These are phyloP conservation scores for Tylopilus balloui DNA, from an alignment of 768 basidiomycete species.

Conservation along the genomic window DNA sequence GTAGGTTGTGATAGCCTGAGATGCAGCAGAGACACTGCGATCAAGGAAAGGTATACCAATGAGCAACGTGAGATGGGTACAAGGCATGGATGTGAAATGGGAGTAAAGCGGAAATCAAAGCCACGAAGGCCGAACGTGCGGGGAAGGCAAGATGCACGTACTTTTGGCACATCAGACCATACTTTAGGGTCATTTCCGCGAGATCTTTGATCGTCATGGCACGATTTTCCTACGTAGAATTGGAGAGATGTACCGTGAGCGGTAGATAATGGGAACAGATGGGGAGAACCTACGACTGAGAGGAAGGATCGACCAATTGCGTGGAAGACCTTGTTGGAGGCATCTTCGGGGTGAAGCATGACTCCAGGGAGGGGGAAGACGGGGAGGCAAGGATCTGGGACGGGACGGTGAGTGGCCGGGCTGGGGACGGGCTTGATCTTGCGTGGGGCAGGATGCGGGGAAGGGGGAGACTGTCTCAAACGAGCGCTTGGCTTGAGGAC, in stretches of 20 bases:
- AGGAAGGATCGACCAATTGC: slow-evolving; percentile 70
- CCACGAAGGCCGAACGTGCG: slow-evolving; percentile 8
- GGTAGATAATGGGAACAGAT: slow-evolving; percentile 6
- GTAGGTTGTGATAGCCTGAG: slow-evolving; percentile 81
- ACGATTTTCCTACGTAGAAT: slow-evolving; percentile 56
- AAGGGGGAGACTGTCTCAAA: slow-evolving; percentile 42
- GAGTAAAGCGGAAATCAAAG: slow-evolving; percentile 5
- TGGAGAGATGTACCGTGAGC: slow-evolving; percentile 13
- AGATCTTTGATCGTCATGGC: slow-evolving; percentile 87
- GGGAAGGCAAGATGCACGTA: slow-evolving; percentile 34
- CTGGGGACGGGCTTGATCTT: slow-evolving; percentile 32
- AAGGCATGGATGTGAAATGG: slow-evolving; percentile 5
- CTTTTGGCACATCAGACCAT: slow-evolving; percentile 74
- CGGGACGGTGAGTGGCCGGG: slow-evolving; percentile 20
- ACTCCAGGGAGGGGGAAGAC: slow-evolving; percentile 59
- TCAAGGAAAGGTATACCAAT: neutral
- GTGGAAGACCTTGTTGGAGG: slow-evolving; percentile 63
- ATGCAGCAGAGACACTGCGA: slow-evolving; percentile 66
- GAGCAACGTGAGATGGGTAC: slow-evolving; percentile 14
- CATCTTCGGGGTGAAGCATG: slow-evolving; percentile 72
- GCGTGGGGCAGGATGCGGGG: slow-evolving; percentile 31
- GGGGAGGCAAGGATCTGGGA: slow-evolving; percentile 26
- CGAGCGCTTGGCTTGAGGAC: slow-evolving; percentile 50
- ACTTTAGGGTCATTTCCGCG: slow-evolving; percentile 61
- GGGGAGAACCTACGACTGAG: slow-evolving; percentile 55